These are phyloP conservation scores for Tilletia setariae DNA, from an alignment of 1,284 basidiomycete species.

Conservation along the genomic window DNA sequence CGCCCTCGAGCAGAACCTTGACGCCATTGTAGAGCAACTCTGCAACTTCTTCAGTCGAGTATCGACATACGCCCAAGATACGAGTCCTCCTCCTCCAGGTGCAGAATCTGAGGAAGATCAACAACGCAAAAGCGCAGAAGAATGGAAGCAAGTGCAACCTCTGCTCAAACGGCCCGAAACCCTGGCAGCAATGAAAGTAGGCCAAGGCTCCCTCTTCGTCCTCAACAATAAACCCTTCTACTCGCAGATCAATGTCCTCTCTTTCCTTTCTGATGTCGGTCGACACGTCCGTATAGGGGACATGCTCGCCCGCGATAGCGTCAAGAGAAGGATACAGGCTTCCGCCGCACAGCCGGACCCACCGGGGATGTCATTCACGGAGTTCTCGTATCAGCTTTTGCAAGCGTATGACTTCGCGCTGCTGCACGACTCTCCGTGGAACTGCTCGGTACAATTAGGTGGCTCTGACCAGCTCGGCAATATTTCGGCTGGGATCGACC, in stretches of 20 bases:
- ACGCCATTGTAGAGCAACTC: slow-evolving; percentile 67
- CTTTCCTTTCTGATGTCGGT: slow-evolving; percentile 80
- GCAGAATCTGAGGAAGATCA: neutral
- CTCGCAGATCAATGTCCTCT: slow-evolving; percentile 68
- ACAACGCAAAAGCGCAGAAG: neutral
- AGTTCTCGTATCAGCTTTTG: slow-evolving; percentile 94
- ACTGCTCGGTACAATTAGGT: slow-evolving; percentile 84
- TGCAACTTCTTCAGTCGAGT: slow-evolving; percentile 64
- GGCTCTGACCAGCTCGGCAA: slow-evolving; percentile 99
- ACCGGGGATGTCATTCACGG: slow-evolving; percentile 83
- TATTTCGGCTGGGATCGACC: slow-evolving; percentile 83
- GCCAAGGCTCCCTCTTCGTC: slow-evolving; percentile 21
- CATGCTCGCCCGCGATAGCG: slow-evolving; percentile 89
- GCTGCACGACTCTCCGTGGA: slow-evolving; percentile 63
- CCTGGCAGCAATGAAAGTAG: slow-evolving; percentile 6
- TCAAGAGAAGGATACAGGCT: slow-evolving; percentile 57
- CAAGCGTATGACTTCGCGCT: slow-evolving; percentile 93
- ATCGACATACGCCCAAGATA: neutral
- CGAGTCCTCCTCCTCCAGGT: neutral
- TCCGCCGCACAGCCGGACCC: slow-evolving; percentile 56
- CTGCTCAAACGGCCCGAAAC: slow-evolving; percentile 4
- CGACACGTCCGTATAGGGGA: slow-evolving; percentile 76
- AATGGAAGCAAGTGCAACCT: neutral
- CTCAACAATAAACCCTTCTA: slow-evolving; percentile 87
- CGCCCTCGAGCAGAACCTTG: slow-evolving; percentile 69